Evolutionary conservation across 176 grass and related monocot species (phyloP).

Genomic region (Alopecurus myosuroides): DNA sequence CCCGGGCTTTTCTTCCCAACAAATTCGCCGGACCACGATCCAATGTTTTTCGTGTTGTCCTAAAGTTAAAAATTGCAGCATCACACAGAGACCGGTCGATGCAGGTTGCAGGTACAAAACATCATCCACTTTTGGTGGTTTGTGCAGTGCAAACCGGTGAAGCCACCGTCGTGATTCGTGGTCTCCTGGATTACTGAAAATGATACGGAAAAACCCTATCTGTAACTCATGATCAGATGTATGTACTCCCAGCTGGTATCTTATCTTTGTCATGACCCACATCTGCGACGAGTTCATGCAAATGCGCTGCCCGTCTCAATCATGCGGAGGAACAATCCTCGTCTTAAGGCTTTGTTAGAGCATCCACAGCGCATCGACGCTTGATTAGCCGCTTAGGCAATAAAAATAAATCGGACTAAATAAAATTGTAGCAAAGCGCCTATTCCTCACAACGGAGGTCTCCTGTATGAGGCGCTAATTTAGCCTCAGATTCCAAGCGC

Average conservation of each 20-base stretch:
- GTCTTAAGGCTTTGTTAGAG: not conserved
- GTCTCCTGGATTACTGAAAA: not conserved
- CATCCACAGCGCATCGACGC: too few species aligned
- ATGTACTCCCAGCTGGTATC: not conserved
- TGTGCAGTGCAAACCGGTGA: not conserved
- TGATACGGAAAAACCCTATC: not conserved
- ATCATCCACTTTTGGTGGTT: not conserved
- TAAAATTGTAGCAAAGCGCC: too few species aligned
- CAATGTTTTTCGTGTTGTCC: not conserved
- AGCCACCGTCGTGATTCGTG: slow-evolving; percentile 9
- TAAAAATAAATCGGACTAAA: too few species aligned
- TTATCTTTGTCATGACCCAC: slow-evolving; percentile 17
- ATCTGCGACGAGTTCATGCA: not conserved
- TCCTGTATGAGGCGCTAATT: too few species aligned
- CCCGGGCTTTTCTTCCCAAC: not conserved
- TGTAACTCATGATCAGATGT: not conserved
- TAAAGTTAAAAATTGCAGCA: not conserved
- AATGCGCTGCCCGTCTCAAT: slow-evolving; percentile 10
- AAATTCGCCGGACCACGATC: not conserved
- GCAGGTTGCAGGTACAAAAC: not conserved
- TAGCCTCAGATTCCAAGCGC: too few species aligned
- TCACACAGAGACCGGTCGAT: not conserved
- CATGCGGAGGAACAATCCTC: not conserved
- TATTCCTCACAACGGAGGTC: too few species aligned
- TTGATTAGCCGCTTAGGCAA: too few species aligned